phyloP scores from a whole-genome alignment of 2,329 filamentous ascomycete species.

The Lachnellula hyalina region DNA sequence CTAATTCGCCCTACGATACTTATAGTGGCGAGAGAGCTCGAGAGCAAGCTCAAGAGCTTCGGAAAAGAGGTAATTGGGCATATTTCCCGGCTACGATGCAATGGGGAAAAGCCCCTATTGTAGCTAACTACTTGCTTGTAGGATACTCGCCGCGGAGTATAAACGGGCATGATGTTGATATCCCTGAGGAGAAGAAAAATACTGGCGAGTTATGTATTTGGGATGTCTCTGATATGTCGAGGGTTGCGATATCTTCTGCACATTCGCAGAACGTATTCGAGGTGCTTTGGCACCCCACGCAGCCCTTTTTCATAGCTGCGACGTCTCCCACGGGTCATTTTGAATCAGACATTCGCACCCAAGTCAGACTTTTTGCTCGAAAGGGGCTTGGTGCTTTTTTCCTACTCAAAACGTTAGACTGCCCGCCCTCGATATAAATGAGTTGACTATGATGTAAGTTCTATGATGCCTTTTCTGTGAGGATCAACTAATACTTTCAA shows the following conservation, averaged over 20 bases:
- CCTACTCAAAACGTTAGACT: constrained; percentile 52
- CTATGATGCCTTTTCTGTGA: background rate
- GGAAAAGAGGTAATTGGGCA: constrained; percentile 43
- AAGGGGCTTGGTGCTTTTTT: constrained; percentile 36
- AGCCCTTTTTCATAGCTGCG: constrained; percentile 50
- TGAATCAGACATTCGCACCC: constrained; percentile 46
- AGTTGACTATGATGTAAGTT: constrained; percentile 48
- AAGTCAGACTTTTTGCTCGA: constrained; percentile 50
- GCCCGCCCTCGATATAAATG: constrained; percentile 57
- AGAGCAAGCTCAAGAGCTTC: constrained; percentile 20
- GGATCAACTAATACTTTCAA: constrained; percentile 26
- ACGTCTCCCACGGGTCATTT: constrained; percentile 45
- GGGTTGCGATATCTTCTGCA: constrained; percentile 45
- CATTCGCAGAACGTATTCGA: constrained; percentile 59
- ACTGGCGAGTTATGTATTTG: constrained; percentile 57
- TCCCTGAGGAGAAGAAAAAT: constrained; percentile 52
- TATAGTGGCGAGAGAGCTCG: constrained; percentile 26
- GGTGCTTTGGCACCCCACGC: constrained; percentile 55
- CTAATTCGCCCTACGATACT: constrained; percentile 22
- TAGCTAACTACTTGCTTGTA: constrained; percentile 50
- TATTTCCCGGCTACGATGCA: constrained; percentile 60
- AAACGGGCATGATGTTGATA: constrained; percentile 46
- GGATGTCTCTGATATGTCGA: constrained; percentile 39
- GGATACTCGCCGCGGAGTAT: constrained; percentile 58
- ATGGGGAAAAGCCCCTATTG: constrained; percentile 46